A percentile compares a stretch with the other conserved stretches of the same genome.
Conservation (phyloP, 345 rosid genomes). For the Anacardium occidentale region DNA sequence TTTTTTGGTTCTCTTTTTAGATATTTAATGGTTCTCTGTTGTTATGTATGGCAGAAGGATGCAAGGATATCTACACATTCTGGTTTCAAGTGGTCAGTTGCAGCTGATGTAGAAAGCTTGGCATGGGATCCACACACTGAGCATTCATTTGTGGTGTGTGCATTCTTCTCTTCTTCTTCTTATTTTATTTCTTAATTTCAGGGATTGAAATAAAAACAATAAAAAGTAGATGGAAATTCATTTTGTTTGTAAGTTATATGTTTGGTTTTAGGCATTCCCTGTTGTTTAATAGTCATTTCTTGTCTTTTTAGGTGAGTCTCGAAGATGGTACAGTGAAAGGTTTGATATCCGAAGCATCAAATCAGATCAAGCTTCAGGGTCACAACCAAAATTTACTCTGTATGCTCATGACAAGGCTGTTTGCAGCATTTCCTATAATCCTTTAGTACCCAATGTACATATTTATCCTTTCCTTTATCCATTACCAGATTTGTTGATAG, state of each 20-base stretch:
- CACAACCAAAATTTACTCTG: slow-evolving; percentile 64
- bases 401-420: slow-evolving; percentile 91
- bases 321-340: slow-evolving; percentile 86
- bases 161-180: slow-evolving; percentile 17
- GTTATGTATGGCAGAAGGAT: slow-evolving; percentile 61
- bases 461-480: slow-evolving; percentile 1
- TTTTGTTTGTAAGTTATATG: background rate
- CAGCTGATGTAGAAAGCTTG: slow-evolving; percentile 83
- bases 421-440: slow-evolving; percentile 62
- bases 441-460: slow-evolving; percentile 42
- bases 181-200: background rate
- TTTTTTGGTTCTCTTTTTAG: background rate
- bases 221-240: background rate
- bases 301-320: slow-evolving; percentile 61
- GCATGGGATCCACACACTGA: slow-evolving; percentile 89
- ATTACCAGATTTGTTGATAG: too few relatives aligned
- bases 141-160: slow-evolving; percentile 77
- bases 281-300: background rate
- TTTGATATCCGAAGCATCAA: slow-evolving; percentile 57
- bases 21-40: slow-evolving; percentile 1
- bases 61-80: slow-evolving; percentile 68
- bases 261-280: background rate
- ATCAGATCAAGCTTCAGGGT: slow-evolving; percentile 47
- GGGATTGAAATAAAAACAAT: background rate
- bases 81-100: slow-evolving; percentile 74